Percentiles rank a stretch among this genome's conserved stretches.
phyloP scores from a whole-genome alignment of 177 flowering plant genomes.

The Tripterygium wilfordii region DNA sequence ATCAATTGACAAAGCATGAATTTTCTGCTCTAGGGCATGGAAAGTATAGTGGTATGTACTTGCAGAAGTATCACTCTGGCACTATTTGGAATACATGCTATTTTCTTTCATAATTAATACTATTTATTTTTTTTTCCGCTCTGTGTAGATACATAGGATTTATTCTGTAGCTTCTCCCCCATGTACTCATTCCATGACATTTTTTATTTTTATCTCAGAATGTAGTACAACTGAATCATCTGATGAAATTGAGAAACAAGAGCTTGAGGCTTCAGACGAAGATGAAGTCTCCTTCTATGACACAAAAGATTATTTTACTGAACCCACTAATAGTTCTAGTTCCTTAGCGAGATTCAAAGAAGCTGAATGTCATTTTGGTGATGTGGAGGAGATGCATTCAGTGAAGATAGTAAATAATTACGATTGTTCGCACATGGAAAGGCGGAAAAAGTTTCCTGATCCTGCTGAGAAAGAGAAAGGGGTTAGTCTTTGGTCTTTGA shows the following conservation, averaged over 20 bases:
- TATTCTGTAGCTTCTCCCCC: neutral
- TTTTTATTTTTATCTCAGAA: conserved; percentile 30
- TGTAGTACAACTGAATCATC: conserved; percentile 90
- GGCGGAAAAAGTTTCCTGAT: conserved; percentile 75
- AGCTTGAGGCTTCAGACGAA: conserved; percentile 82
- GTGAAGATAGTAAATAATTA: conserved; percentile 11
- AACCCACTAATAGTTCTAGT: conserved; percentile 22
- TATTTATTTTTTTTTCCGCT: no score
- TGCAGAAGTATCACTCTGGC: neutral
- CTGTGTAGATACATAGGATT: no score
- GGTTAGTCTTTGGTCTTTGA: conserved; percentile 94
- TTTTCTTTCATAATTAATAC: no score
- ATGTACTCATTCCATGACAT: neutral
- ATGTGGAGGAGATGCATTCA: conserved; percentile 17
- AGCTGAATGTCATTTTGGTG: conserved; percentile 10
- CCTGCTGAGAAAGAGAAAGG: conserved; percentile 93
- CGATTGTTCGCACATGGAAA: conserved; percentile 37
- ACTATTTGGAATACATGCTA: neutral
- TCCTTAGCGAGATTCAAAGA: conserved; percentile 17
- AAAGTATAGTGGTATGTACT: conserved; percentile 66
- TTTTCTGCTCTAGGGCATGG: conserved; percentile 47
- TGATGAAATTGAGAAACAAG: conserved; percentile 87
- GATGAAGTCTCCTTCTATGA: conserved; percentile 66
- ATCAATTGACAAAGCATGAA: conserved; percentile 47
- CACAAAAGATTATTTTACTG: conserved; percentile 57